A percentile compares a stretch with the other conserved stretches of the same genome.
Evolutionary conservation across 345 rosid genomes (phyloP).

Genomic region (Citrus hindsii): DNA sequence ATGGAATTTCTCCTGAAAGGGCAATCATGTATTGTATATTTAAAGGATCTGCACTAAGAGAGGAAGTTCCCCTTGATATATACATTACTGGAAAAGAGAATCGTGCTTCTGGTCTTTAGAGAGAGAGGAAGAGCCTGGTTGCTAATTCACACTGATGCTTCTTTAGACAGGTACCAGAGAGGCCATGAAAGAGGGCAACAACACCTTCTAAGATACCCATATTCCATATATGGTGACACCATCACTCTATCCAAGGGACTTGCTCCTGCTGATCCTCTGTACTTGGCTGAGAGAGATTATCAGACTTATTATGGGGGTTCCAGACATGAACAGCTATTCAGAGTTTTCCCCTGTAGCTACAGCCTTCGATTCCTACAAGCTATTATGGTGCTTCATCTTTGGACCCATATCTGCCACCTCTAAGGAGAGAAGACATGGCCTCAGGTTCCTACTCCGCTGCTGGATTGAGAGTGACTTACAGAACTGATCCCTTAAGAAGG

Average conservation of each 20-base stretch:
- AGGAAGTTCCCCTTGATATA: slow-evolving; percentile 39
- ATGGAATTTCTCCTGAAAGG: slow-evolving; percentile 38
- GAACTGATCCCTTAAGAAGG: slow-evolving; percentile 25
- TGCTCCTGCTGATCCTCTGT: no score
- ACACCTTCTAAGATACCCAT: no score
- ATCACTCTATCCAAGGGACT: no score
- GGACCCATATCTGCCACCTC: slow-evolving; percentile 32
- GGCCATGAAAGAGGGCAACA: no score
- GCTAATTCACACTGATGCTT: slow-evolving; percentile 23
- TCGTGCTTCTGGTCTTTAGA: slow-evolving; percentile 56
- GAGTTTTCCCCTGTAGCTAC: slow-evolving; percentile 19
- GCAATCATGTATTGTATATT: slow-evolving; percentile 25
- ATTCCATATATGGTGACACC: no score
- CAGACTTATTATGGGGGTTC: slow-evolving; percentile 32
- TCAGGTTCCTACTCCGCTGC: slow-evolving; percentile 10
- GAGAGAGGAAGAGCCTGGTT: slow-evolving; percentile 49
- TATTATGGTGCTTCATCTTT: slow-evolving; percentile 30
- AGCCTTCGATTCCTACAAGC: slow-evolving; percentile 35
- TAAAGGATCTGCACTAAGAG: slow-evolving; percentile 26
- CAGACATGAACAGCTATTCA: slow-evolving; percentile 29
- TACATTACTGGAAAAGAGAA: slow-evolving; percentile 65
- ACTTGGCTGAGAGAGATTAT: slow-evolving; percentile 40
- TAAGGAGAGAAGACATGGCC: slow-evolving; percentile 34
- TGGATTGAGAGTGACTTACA: slow-evolving; percentile 30
- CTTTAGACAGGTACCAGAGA: slow-evolving; percentile 32